Conservation (phyloP, 345 rosid species). For the Gossypioides kirkii region DNA sequence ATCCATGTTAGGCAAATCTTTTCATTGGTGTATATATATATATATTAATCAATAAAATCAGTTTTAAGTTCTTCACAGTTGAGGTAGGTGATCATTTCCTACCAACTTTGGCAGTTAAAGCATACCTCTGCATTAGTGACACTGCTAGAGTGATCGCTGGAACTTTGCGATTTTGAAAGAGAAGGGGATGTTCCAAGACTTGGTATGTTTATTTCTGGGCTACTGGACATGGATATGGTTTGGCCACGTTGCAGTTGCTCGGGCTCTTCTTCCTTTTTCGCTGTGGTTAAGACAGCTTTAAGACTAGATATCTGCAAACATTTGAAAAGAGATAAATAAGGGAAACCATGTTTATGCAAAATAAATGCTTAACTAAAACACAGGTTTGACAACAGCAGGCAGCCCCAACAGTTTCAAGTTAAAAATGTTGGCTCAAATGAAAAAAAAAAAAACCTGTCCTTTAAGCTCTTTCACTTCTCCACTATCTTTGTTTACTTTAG, state of each 20-base stretch:
- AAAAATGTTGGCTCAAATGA: background rate
- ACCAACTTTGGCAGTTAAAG: background rate
- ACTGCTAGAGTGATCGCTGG: conserved; percentile 31
- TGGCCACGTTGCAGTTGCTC: conserved; percentile 34
- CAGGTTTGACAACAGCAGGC: background rate
- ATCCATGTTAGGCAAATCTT: background rate
- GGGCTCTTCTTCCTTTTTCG: conserved; percentile 49
- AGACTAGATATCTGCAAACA: conserved; percentile 60
- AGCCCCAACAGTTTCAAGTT: background rate
- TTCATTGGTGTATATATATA: background rate
- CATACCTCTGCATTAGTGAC: conserved; percentile 55
- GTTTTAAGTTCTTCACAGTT: background rate
- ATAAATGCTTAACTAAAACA: background rate
- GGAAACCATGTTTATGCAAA: background rate
- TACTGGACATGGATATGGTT: conserved; percentile 15
- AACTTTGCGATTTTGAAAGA: conserved; percentile 37
- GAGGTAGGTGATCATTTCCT: background rate
- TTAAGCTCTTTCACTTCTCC: conserved; percentile 83
- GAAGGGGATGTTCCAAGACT: conserved; percentile 44
- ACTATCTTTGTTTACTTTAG: conserved; percentile 76
- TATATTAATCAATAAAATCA: background rate
- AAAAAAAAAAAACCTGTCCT: conserved; percentile 57
- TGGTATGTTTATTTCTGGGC: conserved; percentile 42
- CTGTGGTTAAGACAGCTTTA: conserved; percentile 62
- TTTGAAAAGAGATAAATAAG: background rate